A percentile compares a stretch with the other conserved stretches of the same genome.
Evolutionary conservation across 352 stramenopile genomes (phyloP).

Genomic region (Globisporangium heterothallicum): DNA sequence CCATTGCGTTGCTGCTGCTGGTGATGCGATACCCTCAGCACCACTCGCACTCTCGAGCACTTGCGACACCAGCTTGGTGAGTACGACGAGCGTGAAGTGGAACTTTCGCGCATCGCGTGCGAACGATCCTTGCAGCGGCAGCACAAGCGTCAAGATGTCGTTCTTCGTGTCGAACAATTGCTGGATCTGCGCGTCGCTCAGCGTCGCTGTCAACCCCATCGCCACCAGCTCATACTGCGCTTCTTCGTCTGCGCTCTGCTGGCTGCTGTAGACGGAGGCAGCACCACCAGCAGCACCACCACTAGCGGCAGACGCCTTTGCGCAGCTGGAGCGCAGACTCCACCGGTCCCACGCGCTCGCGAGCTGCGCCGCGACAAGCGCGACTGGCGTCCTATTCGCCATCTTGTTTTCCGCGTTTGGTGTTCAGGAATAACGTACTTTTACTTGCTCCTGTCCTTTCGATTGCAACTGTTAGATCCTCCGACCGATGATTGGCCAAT

Average conservation of each 20-base stretch:
- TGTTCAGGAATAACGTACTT: too few species aligned
- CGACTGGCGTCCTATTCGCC: background rate
- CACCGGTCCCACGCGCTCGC: conserved; percentile 14
- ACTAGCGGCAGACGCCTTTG: too few species aligned
- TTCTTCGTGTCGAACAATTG: conserved; percentile 20
- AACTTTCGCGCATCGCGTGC: conserved; percentile 15
- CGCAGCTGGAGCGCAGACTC: background rate
- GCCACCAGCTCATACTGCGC: conserved; percentile 51
- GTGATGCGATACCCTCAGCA: background rate
- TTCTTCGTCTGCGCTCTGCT: conserved; percentile 24
- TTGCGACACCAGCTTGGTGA: conserved; percentile 20
- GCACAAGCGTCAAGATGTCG: conserved; percentile 26
- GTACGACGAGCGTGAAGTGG: conserved; percentile 39
- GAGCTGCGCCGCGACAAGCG: conserved; percentile 13
- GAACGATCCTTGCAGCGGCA: conserved; percentile 24
- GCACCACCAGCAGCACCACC: background rate
- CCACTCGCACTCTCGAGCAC: conserved; percentile 14
- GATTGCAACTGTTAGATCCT: too few species aligned
- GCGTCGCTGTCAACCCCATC: conserved; percentile 21
- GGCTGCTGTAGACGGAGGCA: background rate
- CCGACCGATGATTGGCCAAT: conserved; percentile 2
- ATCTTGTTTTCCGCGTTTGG: background rate
- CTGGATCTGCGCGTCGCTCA: conserved; percentile 20
- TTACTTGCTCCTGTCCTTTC: too few species aligned
- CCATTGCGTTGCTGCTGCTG: conserved; percentile 1